Conservation (phyloP, 2,329 filamentous ascomycete species). For the Talaromyces verruculosus region DNA sequence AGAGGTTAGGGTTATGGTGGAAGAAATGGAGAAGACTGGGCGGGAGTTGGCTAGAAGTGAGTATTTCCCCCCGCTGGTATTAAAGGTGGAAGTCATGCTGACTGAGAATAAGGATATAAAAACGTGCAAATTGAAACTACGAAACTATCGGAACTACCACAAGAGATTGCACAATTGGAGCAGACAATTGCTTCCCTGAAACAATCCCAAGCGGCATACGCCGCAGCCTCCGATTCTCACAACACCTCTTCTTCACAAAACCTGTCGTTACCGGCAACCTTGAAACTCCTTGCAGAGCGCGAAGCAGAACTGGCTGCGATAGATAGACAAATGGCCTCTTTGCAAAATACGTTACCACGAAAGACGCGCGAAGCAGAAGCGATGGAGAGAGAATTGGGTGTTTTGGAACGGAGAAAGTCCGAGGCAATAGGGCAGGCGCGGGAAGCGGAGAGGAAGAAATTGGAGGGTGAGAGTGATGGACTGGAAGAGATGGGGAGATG, state of each 20-base stretch:
- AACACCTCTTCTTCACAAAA: constrained; percentile 38
- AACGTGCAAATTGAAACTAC: constrained; percentile 54
- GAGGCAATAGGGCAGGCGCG: constrained; percentile 49
- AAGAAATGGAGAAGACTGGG: constrained; percentile 69
- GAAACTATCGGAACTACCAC: constrained; percentile 53
- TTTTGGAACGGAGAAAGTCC: constrained; percentile 47
- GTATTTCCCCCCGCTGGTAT: constrained; percentile 25
- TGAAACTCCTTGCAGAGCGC: constrained; percentile 41
- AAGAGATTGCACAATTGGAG: constrained; percentile 54
- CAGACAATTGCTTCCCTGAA: constrained; percentile 50
- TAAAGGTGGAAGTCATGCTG: not conserved
- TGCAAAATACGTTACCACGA: constrained; percentile 46
- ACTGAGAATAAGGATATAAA: constrained; percentile 49
- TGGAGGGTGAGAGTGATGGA: constrained; percentile 48
- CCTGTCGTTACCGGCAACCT: constrained; percentile 43
- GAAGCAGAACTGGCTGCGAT: constrained; percentile 43
- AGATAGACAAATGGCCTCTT: constrained; percentile 42
- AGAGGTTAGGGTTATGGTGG: constrained; percentile 71
- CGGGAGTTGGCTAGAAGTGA: constrained; percentile 61
- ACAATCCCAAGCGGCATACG: constrained; percentile 61
- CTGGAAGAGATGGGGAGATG: constrained; percentile 49
- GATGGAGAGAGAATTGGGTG: constrained; percentile 45
- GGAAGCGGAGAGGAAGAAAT: constrained; percentile 45
- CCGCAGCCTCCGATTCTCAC: constrained; percentile 47
- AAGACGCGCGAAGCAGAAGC: constrained; percentile 48